Evolutionary conservation across 139 green algal species (phyloP).

Genomic region (Micractinium sp.): DNA sequence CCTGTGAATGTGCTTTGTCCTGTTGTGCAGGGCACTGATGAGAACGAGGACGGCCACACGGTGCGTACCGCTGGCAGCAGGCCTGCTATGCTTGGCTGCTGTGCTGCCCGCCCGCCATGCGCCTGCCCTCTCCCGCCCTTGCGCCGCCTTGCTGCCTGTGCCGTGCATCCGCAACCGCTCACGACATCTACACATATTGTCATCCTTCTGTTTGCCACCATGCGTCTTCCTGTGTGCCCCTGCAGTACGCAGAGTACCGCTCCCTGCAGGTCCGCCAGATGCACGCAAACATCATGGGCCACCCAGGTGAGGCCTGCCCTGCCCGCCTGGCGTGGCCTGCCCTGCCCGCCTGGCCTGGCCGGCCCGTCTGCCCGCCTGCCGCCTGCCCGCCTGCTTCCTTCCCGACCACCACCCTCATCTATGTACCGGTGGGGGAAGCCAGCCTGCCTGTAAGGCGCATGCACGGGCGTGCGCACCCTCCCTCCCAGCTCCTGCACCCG

Average conservation of each 20-base stretch:
- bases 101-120: not conserved
- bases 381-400: no score
- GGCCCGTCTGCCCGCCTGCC: no score
- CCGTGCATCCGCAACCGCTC: not conserved
- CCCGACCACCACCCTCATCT: no score
- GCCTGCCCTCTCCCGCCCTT: not conserved
- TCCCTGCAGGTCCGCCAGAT: conserved; percentile 23
- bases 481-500: no score
- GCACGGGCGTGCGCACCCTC: no score
- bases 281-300: conserved; percentile 34
- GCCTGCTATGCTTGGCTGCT: not conserved
- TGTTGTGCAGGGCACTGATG: conserved; percentile 19
- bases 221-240: not conserved
- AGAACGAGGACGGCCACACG: conserved; percentile 34
- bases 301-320: conserved; percentile 23
- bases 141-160: not conserved
- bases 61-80: not conserved
- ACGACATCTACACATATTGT: no score
- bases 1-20: not conserved
- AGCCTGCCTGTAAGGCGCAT: not conserved
- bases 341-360: no score
- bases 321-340: not conserved
- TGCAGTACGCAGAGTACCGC: conserved; percentile 35
- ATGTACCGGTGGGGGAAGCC: no score
- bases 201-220: no score